Evolutionary conservation across 2,329 filamentous ascomycete genomes (phyloP).

Genomic region (Cladosporium colombiae): DNA sequence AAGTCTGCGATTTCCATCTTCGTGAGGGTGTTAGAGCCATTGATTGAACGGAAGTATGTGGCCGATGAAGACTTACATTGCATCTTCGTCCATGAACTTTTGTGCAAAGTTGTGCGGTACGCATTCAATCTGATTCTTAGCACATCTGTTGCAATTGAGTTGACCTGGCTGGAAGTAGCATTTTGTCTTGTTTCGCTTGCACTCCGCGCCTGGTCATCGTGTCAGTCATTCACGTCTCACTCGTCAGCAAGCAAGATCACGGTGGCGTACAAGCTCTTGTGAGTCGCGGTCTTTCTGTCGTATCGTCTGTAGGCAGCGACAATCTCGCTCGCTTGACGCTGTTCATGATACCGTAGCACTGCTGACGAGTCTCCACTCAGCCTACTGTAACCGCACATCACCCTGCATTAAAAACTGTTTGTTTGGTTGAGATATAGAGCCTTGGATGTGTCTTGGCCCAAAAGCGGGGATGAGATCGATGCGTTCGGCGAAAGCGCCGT

Average conservation of each 20-base stretch:
- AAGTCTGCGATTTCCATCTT: constrained; percentile 3
- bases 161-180: not conserved
- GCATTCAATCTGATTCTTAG: not conserved
- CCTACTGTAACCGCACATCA: not conserved
- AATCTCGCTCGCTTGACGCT: not conserved
- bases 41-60: not conserved
- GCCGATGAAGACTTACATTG: not conserved
- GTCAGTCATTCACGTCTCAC: not conserved
- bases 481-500: constrained; percentile 3
- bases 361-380: too few relatives aligned
- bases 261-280: constrained; percentile 8
- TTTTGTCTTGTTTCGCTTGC: constrained; percentile 8
- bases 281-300: not conserved
- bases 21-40: not conserved
- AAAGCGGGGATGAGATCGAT: not conserved
- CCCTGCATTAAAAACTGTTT: not conserved
- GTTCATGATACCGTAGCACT: not conserved
- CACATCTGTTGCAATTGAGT: not conserved
- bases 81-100: constrained; percentile 12
- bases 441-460: not conserved
- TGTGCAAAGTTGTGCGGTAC: constrained; percentile 10
- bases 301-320: not conserved
- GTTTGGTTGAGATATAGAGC: not conserved
- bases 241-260: not conserved
- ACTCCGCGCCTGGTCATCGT: not conserved